Evolutionary conservation across 352 stramenopile genomes (phyloP), one percentile per base, ranked within the genome.

Genomic region (Phytophthora ohioensis): DNA sequence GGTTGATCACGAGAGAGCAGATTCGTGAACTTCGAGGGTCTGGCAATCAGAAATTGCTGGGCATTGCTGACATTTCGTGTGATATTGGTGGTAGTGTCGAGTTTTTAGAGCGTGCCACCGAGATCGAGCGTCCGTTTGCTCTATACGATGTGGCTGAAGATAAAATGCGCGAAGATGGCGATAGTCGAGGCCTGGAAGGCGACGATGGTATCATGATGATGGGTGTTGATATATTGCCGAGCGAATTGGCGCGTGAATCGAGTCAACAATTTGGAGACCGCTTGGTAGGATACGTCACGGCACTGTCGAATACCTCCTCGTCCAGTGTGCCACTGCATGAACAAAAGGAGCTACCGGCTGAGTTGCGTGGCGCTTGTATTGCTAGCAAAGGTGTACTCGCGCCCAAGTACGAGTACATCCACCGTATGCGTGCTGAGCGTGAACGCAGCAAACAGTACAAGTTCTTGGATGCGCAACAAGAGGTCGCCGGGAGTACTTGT

Each of bases 211-310:
- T 98, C 42, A 92, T 97, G 74, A 94, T 98, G 75, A 96, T 98
- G 88, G 93, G 91, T 10, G 95, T 99, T 32, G 96, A 99, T 71
- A 99, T 99, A 58, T 79, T 99, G 48, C 97, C 97, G 2, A 98
- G 93, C 30, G 97, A 99, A 66, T 75, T 99, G 35, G 91, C 95
- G 46, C 76, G 79, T n/a, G 96, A 99, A 65, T 98, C 93, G 32
- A 98, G 91, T 65, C 81, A 97, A 59, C 93, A 98, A 76, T 99
- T 99, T 81, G 96, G 97, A 39, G 84, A 99, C 67, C 88, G 93
- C 59, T 80, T 99, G 17, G 65, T 98, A 7, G 80, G 77, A 43
- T 97, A 98, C 62, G 81, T 98, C 51, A 77, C 85, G 4, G 74
- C 80, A 1, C 71, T 94, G 7, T 78, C 84, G 7, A 65, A 36